Base-by-base conservation (phyloP, 371 early-diverging fungal species). In the Apophysomyces variabilis region DNA sequence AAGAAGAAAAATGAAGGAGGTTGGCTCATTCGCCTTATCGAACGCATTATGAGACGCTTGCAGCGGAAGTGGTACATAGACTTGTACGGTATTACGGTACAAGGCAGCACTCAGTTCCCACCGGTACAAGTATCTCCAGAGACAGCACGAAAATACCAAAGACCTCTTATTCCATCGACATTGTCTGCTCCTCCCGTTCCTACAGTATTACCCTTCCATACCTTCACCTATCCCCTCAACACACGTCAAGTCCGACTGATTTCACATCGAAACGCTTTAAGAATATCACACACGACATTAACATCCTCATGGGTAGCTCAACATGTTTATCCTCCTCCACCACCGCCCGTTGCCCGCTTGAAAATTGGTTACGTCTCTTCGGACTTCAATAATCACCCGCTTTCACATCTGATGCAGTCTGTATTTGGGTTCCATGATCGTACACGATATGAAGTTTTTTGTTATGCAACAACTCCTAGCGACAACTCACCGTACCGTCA, bases 311-410 rank as follows among this genome's bases (percentile, higher is more conserved):
- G 91, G 92, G 74, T 92, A 5, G 85, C 92, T 5, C 39, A 66
- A 5, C 86, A 88, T 41, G 91, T 93, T 0, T 92, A 91, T 61
- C 90, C 92, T 11, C 92, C 93, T 4, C 95, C 95, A 5, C 86
- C 89, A 12, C 90, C 92, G 5, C 87, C 92, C 1, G 37, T 72
- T 9, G 87, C 89, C 2, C 81, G 84, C 12, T 66, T 91, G 26
- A 86, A 85, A 67, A 75, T 97, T 26, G 97, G 96, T 18, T 97
- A 97, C 68, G 87, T 97, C 6, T 93, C 93, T 36, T 93, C 94
- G 4, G 97, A 97, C 68, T 95, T 97, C 67, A 93, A 90, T 75
- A 93, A 96, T 70, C 97, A 97, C 71, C 95, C 97, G 5, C 74
- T 96, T 35, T 87, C 95, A 14, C 96, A 96, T 75, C 73, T 97